Evolutionary conservation across 148 eudicot genomes (phyloP), one percentile per base, ranked within the genome.

Genomic region (Cornus controversa): DNA sequence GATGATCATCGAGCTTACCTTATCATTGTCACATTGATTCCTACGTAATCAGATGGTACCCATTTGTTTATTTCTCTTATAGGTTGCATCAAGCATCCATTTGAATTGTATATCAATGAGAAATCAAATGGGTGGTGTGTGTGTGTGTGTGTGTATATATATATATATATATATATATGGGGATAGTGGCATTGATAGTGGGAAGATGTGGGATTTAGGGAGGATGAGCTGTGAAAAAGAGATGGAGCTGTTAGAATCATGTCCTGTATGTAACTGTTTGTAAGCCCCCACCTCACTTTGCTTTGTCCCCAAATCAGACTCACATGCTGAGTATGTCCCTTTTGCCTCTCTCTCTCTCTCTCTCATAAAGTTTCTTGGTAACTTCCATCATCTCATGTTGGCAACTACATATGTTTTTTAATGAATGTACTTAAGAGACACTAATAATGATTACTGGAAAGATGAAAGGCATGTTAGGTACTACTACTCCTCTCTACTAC

Each of bases 401-500:
- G 66, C 66, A 29, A 24, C 6, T 57, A 26, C 18, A 58, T 24
- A 8, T 60, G 23, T 60, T 72, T 20, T 72, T 50, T 15, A 34
- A 16, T 37, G 65, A 36, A 42, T 57, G 72, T 57, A 79, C 53
- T 67, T 28, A 71, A 34, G 23, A 54, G 67, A 79, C 70, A 70
- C 72, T 73, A 72, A 79, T 62, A 57, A 79, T 79, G 73, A 73
- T 79, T 79, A 79, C 26, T 66, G 72, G 20, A 34, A 65, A 66
- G 67, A 0, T 63, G n/a, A 45, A 62, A 67, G 47, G 28, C 66
- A 75, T 37, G 54, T 54, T 36, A 75, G 15, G 78, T 75, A 64
- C 27, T 26, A 15, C 66, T 13, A 7, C 6, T 36, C 4, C 6
- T 40, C 45, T 37, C 7, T 5, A 24, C 5, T 2, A 29, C 13